Percentiles rank a stretch among this genome's conserved stretches.
Conservation (phyloP, 225 moss, liverwort and hornwort species). For the Bryum argenteum region DNA sequence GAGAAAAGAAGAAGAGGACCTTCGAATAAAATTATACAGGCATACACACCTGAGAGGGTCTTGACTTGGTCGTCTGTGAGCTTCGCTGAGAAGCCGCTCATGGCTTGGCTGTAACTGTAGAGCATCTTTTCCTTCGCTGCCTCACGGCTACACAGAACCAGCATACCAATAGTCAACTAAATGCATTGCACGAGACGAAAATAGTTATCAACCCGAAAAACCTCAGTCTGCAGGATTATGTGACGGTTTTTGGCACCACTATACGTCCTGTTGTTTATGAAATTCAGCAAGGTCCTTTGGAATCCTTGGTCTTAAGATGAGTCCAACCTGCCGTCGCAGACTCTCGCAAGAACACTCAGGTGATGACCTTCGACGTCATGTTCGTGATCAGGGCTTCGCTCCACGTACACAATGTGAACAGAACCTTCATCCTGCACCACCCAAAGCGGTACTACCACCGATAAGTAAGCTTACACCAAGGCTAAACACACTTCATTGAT, state of each 20-base stretch:
- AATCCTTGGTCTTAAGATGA: not conserved
- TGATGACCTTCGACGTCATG: constrained; percentile 44
- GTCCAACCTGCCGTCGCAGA: constrained; percentile 50
- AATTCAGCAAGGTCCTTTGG: too few relatives aligned
- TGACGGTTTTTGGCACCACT: not conserved
- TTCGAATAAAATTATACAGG: too few relatives aligned
- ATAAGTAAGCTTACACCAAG: not conserved
- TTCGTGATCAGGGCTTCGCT: constrained; percentile 39
- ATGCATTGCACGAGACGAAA: too few relatives aligned
- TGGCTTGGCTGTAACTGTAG: constrained; percentile 57
- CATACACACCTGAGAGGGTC: constrained; percentile 39
- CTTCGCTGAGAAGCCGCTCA: constrained; percentile 59
- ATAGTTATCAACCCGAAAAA: too few relatives aligned
- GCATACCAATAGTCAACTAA: not conserved
- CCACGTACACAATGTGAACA: constrained; percentile 60
- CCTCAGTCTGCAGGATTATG: too few relatives aligned
- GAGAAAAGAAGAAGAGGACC: too few relatives aligned
- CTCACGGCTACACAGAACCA: constrained; percentile 42
- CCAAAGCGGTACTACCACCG: not conserved
- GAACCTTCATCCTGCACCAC: constrained; percentile 48
- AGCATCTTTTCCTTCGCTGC: constrained; percentile 50
- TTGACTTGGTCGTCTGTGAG: constrained; percentile 62
- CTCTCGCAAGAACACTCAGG: constrained; percentile 46
- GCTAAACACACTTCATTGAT: not conserved
- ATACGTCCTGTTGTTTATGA: too few relatives aligned